Percentiles rank a stretch among this genome's conserved stretches.
These are phyloP conservation scores for Capronia coronata DNA, from an alignment of 2,329 filamentous ascomycete genomes.

Conservation along the genomic window DNA sequence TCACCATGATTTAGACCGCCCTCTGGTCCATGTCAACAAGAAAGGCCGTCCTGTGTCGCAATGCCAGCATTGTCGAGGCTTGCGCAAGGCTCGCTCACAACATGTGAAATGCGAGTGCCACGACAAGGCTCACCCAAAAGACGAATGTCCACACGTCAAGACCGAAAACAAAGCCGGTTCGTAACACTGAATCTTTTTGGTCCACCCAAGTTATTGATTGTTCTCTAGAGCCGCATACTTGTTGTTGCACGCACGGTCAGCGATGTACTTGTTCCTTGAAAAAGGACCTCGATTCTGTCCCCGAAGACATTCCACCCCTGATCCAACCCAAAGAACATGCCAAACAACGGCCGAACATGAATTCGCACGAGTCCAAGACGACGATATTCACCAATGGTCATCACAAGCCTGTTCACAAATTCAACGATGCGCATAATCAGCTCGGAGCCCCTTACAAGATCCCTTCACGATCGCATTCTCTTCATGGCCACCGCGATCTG, in stretches of 20 bases:
- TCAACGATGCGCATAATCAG: conserved; percentile 59
- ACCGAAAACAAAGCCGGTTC: conserved; percentile 34
- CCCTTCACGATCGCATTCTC: conserved; percentile 46
- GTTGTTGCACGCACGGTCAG: conserved; percentile 52
- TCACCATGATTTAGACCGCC: conserved; percentile 61
- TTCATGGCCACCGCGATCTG: conserved; percentile 42
- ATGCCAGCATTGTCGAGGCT: conserved; percentile 91
- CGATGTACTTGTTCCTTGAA: conserved; percentile 57
- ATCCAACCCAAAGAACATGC: conserved; percentile 41
- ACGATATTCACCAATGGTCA: conserved; percentile 59
- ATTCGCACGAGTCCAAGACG: conserved; percentile 51
- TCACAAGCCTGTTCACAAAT: conserved; percentile 58
- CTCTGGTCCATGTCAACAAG: conserved; percentile 90
- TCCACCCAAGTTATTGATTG: conserved; percentile 3
- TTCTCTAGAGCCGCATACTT: conserved; percentile 28
- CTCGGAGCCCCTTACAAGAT: conserved; percentile 56
- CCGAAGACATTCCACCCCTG: conserved; percentile 33
- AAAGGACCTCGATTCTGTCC: conserved; percentile 47
- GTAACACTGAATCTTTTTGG: background rate
- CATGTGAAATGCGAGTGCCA: conserved; percentile 97
- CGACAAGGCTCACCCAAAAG: conserved; percentile 58
- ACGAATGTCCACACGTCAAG: conserved; percentile 33
- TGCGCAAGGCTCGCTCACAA: conserved; percentile 91
- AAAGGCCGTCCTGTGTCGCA: conserved; percentile 96
- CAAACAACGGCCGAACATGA: conserved; percentile 49